Conservation (phyloP, 2,329 filamentous ascomycete species). For the Sarocladium kiliense region DNA sequence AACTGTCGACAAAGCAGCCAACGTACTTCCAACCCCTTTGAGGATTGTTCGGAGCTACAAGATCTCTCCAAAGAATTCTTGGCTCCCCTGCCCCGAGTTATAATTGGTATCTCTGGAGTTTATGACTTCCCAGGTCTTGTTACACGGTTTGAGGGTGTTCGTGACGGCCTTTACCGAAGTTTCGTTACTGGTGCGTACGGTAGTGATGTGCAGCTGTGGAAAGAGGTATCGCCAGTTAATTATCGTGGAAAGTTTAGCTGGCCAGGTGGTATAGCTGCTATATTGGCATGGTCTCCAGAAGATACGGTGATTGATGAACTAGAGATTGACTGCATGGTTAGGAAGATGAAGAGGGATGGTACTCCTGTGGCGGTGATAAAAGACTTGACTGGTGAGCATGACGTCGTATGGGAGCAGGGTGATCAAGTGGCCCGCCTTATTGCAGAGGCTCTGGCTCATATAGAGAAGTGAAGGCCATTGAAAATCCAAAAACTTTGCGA, state of each 20-base stretch:
- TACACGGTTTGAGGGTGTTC: conserved; percentile 24
- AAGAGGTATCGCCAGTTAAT: conserved; percentile 47
- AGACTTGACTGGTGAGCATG: conserved; percentile 53
- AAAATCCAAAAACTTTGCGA: background rate
- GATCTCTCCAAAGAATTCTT: too few species aligned
- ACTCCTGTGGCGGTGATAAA: conserved; percentile 24
- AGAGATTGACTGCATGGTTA: conserved; percentile 54
- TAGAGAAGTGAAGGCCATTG: background rate
- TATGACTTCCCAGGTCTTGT: conserved; percentile 58
- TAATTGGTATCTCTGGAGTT: conserved; percentile 61
- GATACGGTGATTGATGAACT: conserved; percentile 49
- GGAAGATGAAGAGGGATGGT: conserved; percentile 35
- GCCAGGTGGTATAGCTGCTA: conserved; percentile 24
- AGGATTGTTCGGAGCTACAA: too few species aligned
- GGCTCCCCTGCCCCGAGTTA: conserved; percentile 37
- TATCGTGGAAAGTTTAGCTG: conserved; percentile 38
- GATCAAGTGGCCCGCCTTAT: conserved; percentile 47
- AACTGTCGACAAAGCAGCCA: too few species aligned
- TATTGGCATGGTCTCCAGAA: conserved; percentile 40
- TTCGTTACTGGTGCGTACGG: conserved; percentile 62
- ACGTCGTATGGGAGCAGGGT: conserved; percentile 59
- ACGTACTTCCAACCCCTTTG: too few species aligned
- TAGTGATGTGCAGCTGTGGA: conserved; percentile 42
- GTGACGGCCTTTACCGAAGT: conserved; percentile 43
- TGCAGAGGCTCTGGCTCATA: conserved; percentile 16